These are phyloP conservation scores for Pythium myriotylum DNA, from an alignment of 352 stramenopile genomes.

Conservation along the genomic window DNA sequence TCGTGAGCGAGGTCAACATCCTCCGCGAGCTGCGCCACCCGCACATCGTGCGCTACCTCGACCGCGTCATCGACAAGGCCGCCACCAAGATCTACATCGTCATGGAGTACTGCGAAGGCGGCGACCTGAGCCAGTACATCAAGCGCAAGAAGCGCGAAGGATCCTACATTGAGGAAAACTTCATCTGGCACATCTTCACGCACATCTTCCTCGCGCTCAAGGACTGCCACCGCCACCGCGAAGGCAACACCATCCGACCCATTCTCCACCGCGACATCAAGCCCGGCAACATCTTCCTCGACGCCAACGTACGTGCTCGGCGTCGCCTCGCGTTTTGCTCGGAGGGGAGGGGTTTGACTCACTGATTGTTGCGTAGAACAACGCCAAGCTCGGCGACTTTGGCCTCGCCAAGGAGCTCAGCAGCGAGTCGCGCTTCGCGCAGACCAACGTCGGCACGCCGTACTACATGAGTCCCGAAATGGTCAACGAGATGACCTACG, in stretches of 20 bases:
- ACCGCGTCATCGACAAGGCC: slow-evolving; percentile 93
- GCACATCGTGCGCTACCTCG: slow-evolving; percentile 93
- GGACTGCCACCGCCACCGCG: slow-evolving; percentile 88
- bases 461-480: slow-evolving; percentile 95
- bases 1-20: slow-evolving; percentile 95
- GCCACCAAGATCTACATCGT: slow-evolving; percentile 94
- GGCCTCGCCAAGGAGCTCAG: slow-evolving; percentile 90
- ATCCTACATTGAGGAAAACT: slow-evolving; percentile 91
- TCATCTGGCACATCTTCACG: slow-evolving; percentile 94
- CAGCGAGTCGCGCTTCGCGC: slow-evolving; percentile 88
- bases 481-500: slow-evolving; percentile 93
- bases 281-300: slow-evolving; percentile 92
- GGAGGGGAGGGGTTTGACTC: not conserved
- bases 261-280: slow-evolving; percentile 94
- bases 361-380: slow-evolving; percentile 57
- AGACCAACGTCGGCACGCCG: slow-evolving; percentile 91
- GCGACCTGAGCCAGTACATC: slow-evolving; percentile 90
- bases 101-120: slow-evolving; percentile 94
- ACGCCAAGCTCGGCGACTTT: slow-evolving; percentile 92
- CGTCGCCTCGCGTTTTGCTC: not conserved
- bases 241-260: slow-evolving; percentile 75
- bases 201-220: slow-evolving; percentile 92
- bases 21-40: slow-evolving; percentile 91
- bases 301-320: slow-evolving; percentile 78
- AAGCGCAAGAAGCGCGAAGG: slow-evolving; percentile 90